A percentile compares a stretch with the other conserved stretches of the same genome.
Evolutionary conservation across 495 filamentous ascomycete species (phyloP).

Genomic region (Friedmanniomyces endolithicus): DNA sequence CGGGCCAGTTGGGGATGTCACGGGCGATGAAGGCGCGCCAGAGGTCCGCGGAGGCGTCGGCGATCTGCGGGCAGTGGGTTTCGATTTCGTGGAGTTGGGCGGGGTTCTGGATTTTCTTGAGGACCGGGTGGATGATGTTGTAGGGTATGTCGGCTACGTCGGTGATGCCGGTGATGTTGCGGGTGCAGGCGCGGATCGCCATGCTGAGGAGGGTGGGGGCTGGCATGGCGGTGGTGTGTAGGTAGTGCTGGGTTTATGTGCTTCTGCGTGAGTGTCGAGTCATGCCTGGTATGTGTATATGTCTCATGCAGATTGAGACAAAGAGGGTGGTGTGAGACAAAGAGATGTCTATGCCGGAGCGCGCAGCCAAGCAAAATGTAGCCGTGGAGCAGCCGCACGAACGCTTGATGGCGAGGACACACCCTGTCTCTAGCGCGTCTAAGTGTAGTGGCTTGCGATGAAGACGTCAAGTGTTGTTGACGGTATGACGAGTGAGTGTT

Average conservation of each 20-base stretch:
- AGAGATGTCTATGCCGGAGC: not conserved
- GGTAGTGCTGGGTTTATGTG: not conserved
- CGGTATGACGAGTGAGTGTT: not conserved
- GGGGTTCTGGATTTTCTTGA: slow-evolving; percentile 52
- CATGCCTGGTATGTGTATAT: not conserved
- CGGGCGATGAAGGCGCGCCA: slow-evolving; percentile 58
- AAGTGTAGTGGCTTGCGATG: no score
- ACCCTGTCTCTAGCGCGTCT: not conserved
- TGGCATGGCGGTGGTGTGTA: not conserved
- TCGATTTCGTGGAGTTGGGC: slow-evolving; percentile 53
- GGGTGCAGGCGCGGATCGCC: slow-evolving; percentile 3
- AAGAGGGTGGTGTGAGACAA: not conserved
- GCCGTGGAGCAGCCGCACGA: not conserved
- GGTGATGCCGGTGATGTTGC: slow-evolving; percentile 28
- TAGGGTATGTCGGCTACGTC: slow-evolving; percentile 58
- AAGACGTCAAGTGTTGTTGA: no score
- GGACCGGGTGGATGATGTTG: slow-evolving; percentile 44
- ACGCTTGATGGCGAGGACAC: not conserved
- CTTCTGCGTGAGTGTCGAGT: not conserved
- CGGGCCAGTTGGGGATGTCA: slow-evolving; percentile 50
- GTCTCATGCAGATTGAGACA: not conserved
- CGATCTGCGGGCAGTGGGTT: slow-evolving; percentile 52
- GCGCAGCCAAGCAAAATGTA: not conserved
- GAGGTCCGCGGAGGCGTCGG: slow-evolving; percentile 46
- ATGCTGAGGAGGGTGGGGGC: not conserved